Percentiles rank a stretch among this genome's conserved stretches.
Evolutionary conservation across 352 stramenopile genomes (phyloP).

Genomic region (Pythium phragmitis): DNA sequence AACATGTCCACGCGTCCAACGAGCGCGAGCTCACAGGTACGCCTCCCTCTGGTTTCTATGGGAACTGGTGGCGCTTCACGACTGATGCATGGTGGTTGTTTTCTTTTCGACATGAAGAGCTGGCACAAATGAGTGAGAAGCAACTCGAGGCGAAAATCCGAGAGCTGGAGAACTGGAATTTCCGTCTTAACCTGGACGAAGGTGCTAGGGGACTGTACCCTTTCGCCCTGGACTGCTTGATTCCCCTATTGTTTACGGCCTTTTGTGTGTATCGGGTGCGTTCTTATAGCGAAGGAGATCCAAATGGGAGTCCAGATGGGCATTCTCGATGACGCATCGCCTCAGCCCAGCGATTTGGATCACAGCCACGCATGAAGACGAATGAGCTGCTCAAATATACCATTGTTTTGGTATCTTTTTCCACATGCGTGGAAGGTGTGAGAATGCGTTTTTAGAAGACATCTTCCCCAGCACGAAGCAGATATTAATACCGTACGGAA

Average conservation of each 20-base stretch:
- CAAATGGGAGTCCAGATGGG: conserved; percentile 40
- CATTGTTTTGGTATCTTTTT: too few relatives aligned
- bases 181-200: conserved; percentile 79
- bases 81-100: background rate
- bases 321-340: conserved; percentile 27
- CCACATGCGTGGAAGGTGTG: too few relatives aligned
- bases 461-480: too few relatives aligned
- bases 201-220: conserved; percentile 24
- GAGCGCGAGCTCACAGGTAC: conserved; percentile 49
- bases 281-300: conserved; percentile 19
- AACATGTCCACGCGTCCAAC: conserved; percentile 32
- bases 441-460: too few relatives aligned
- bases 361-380: conserved; percentile 1
- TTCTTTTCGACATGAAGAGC: conserved; percentile 30
- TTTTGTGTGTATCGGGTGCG: background rate
- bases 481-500: too few relatives aligned
- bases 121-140: conserved; percentile 55
- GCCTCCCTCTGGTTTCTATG: background rate
- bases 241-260: background rate
- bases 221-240: too few relatives aligned
- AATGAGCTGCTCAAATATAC: background rate
- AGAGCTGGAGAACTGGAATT: conserved; percentile 85
- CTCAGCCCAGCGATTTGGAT: background rate
- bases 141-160: conserved; percentile 66
- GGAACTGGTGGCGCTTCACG: too few relatives aligned